Percentiles rank a stretch among this genome's conserved stretches.
Conservation (phyloP, 768 basidiomycete genomes). For the Termitomyces bulborhizus region DNA sequence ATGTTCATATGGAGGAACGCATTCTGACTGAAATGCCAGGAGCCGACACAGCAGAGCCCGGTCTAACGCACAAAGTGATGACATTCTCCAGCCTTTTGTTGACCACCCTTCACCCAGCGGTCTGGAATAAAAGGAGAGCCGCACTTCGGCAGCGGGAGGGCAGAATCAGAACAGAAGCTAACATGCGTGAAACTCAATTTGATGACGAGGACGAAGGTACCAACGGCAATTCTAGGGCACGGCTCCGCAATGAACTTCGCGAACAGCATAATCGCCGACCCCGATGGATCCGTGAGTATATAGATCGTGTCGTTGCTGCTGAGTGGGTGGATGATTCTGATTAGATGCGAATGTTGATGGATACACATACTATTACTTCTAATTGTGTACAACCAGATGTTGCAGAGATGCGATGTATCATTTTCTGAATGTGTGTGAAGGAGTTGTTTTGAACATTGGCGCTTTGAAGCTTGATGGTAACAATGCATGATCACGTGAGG, state of each 20-base stretch:
- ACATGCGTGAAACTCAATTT: conserved; percentile 28
- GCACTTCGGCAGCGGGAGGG: conserved; percentile 60
- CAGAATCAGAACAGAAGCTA: conserved; percentile 59
- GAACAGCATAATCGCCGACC: conserved; percentile 48
- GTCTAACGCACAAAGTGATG: conserved; percentile 39
- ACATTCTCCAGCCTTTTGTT: conserved; percentile 53
- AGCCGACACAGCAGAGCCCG: conserved; percentile 34
- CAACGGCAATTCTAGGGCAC: conserved; percentile 23
- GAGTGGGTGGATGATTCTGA: conserved; percentile 70
- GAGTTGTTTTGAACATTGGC: not conserved
- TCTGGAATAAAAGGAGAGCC: conserved; percentile 62
- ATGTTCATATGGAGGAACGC: conserved; percentile 50
- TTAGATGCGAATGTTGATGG: conserved; percentile 16
- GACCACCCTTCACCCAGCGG: conserved; percentile 63
- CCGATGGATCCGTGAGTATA: conserved; percentile 58
- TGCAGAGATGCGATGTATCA: not conserved
- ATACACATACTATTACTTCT: conserved; percentile 13
- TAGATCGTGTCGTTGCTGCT: conserved; percentile 53
- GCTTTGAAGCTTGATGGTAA: conserved; percentile 3
- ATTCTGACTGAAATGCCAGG: conserved; percentile 30
- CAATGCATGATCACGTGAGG: conserved; percentile 15
- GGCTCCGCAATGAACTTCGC: conserved; percentile 37
- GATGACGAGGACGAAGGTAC: conserved; percentile 24
- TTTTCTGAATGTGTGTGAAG: not conserved
- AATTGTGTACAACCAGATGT: conserved; percentile 14